phyloP scores from a whole-genome alignment of 768 basidiomycete genomes.

The Mycena amicta region DNA sequence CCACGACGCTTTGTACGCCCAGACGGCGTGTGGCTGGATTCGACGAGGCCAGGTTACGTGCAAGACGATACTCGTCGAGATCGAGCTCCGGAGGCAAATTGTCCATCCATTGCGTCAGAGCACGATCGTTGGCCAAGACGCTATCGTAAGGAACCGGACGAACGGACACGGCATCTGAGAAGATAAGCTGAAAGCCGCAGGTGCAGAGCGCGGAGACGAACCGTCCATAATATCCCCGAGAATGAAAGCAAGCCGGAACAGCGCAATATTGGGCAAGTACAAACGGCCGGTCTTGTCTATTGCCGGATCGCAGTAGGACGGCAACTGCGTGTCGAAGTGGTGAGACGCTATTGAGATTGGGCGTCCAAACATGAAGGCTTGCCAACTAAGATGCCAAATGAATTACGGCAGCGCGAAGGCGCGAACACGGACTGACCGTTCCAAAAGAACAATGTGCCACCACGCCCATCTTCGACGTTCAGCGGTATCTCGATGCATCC shows the following conservation, averaged over 20 bases:
- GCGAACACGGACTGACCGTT: constrained; percentile 52
- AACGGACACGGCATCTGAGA: constrained; percentile 64
- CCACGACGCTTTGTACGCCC: constrained; percentile 81
- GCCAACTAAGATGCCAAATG: constrained; percentile 58
- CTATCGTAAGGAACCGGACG: constrained; percentile 79
- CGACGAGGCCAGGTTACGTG: constrained; percentile 68
- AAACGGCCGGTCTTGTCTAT: constrained; percentile 66
- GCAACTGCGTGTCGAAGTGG: constrained; percentile 82
- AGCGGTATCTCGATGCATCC: constrained; percentile 66
- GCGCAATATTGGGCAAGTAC: constrained; percentile 73
- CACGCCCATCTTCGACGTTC: constrained; percentile 86
- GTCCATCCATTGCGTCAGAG: constrained; percentile 75
- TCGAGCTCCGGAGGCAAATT: constrained; percentile 73
- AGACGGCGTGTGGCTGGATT: constrained; percentile 61
- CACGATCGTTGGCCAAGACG: constrained; percentile 71
- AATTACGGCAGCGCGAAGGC: constrained; percentile 7
- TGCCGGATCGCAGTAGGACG: constrained; percentile 65
- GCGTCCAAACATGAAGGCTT: constrained; percentile 85
- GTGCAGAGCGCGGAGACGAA: background rate
- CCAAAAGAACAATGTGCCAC: constrained; percentile 86
- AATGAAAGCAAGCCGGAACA: constrained; percentile 76
- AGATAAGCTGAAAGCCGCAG: background rate
- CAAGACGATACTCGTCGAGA: constrained; percentile 75
- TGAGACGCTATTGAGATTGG: constrained; percentile 76
- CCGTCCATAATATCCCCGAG: constrained; percentile 84